phyloP scores from a whole-genome alignment of 1,284 basidiomycete genomes.

The Trametes hirsuta region DNA sequence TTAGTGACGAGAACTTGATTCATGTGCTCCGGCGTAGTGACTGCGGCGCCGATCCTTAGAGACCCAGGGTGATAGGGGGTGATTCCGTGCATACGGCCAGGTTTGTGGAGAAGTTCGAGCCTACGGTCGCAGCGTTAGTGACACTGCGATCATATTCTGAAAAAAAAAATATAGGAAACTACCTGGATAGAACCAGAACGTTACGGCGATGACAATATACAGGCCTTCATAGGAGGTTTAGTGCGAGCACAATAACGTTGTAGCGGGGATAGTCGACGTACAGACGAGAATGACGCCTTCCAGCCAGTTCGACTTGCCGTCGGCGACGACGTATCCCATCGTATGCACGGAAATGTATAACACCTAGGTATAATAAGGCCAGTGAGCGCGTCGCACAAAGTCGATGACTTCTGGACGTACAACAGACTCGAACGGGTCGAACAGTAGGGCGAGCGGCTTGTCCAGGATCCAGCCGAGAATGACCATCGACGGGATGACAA shows the following conservation, averaged over 20 bases:
- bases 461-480: constrained; percentile 68
- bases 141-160: not conserved
- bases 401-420: constrained; percentile 31
- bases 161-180: not conserved
- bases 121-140: constrained; percentile 16
- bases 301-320: constrained; percentile 86
- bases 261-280: constrained; percentile 16
- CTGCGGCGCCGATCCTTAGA: not conserved
- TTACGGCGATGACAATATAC: constrained; percentile 67
- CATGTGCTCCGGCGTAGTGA: not conserved
- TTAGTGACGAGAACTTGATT: not conserved
- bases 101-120: constrained; percentile 42
- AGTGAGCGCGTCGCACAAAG: not conserved
- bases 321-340: constrained; percentile 81
- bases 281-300: constrained; percentile 61
- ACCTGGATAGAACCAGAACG: constrained; percentile 71
- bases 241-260: not conserved
- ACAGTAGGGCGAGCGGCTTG: constrained; percentile 74
- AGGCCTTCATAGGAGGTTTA: constrained; percentile 42
- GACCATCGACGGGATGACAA: constrained; percentile 82
- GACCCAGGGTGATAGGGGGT: constrained; percentile 12
- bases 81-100: constrained; percentile 37
- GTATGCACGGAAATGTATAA: constrained; percentile 62
- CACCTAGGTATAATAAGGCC: constrained; percentile 22
- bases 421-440: constrained; percentile 82